A percentile compares a stretch with the other conserved stretches of the same genome.
These are phyloP conservation scores for Heritiera fomes DNA, from an alignment of 345 rosid species.

Conservation along the genomic window DNA sequence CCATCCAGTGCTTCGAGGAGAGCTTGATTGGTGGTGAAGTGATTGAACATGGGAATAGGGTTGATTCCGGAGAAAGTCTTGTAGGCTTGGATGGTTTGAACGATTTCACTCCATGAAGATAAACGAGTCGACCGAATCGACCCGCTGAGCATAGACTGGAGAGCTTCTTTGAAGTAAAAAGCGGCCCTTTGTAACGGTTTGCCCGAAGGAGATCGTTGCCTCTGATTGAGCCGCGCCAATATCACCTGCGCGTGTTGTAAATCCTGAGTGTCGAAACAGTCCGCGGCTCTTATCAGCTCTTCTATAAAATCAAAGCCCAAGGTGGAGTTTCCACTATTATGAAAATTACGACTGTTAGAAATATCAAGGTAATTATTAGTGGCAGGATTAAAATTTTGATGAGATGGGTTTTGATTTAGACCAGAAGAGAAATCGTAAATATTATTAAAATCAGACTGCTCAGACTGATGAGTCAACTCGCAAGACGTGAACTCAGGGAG, in stretches of 20 bases:
- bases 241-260: constrained; percentile 71
- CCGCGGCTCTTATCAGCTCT: constrained; percentile 80
- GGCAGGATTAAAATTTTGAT: background rate
- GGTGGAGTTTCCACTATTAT: constrained; percentile 29
- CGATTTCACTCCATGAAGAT: constrained; percentile 68
- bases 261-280: constrained; percentile 77
- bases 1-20: constrained; percentile 70
- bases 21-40: constrained; percentile 85
- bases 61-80: constrained; percentile 71
- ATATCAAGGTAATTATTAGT: constrained; percentile 25
- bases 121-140: constrained; percentile 41
- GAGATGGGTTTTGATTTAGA: constrained; percentile 32
- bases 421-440: constrained; percentile 44
- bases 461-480: constrained; percentile 29
- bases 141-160: constrained; percentile 54
- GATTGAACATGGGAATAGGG: constrained; percentile 89
- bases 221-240: constrained; percentile 74
- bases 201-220: constrained; percentile 55
- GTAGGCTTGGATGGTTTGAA: constrained; percentile 69
- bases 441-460: constrained; percentile 44
- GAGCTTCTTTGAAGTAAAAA: constrained; percentile 87
- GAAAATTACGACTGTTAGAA: constrained; percentile 22
- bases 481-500: constrained; percentile 31
- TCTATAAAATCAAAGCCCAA: constrained; percentile 60
- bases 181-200: constrained; percentile 88